A percentile compares a stretch with the other conserved stretches of the same genome.
Evolutionary conservation across 208 protist genomes (phyloP).

Genomic region (Acanthamoeba sp.): DNA sequence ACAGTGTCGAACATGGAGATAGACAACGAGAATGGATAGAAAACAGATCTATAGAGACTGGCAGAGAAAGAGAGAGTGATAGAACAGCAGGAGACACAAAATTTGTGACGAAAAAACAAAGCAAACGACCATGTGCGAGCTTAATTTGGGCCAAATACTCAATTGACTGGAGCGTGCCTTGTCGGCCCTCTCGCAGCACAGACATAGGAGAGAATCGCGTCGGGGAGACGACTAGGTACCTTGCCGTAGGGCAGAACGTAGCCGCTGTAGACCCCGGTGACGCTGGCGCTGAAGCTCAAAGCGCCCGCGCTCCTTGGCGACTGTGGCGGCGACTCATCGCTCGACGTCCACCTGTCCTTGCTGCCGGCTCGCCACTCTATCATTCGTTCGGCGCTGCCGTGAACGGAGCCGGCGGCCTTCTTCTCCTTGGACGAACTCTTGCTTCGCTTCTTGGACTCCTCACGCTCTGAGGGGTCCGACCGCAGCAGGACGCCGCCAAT

Average conservation of each 20-base stretch:
- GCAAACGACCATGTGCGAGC: too few species aligned
- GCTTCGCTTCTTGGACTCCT: neutral
- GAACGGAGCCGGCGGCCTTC: neutral
- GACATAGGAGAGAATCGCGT: neutral
- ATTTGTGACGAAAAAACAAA: too few species aligned
- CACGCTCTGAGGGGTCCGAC: neutral
- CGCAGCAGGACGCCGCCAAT: neutral
- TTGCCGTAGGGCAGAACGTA: neutral
- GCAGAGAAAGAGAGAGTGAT: too few species aligned
- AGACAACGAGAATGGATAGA: too few species aligned
- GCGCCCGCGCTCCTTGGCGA: neutral
- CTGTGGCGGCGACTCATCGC: neutral
- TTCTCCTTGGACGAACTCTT: neutral
- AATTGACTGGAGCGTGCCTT: too few species aligned
- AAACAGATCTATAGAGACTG: too few species aligned
- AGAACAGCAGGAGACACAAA: too few species aligned
- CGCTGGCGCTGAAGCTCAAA: neutral
- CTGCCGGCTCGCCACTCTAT: neutral
- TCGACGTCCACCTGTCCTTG: slow-evolving; percentile 7
- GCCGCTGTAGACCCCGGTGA: neutral
- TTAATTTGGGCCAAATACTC: too few species aligned
- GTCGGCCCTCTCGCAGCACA: too few species aligned
- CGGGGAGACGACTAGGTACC: neutral
- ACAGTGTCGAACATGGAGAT: too few species aligned
- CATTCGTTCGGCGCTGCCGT: neutral